A percentile compares a stretch with the other conserved stretches of the same genome.
Conservation (phyloP, 768 basidiomycete genomes). For the Suillus plorans region DNA sequence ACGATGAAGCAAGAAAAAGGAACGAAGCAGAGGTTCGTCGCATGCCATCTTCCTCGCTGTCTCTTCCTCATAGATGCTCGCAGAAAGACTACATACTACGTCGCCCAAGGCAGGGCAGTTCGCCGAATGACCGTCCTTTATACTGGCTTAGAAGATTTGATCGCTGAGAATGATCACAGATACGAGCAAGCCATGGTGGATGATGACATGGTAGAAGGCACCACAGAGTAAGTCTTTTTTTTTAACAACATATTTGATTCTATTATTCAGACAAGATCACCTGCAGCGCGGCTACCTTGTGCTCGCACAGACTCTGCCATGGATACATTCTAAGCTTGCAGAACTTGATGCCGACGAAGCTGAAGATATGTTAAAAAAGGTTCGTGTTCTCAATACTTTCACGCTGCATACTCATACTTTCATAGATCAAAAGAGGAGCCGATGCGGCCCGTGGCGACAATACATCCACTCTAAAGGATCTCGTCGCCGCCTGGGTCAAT, state of each 20-base stretch:
- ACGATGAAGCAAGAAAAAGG: no score
- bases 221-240: not conserved
- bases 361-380: not conserved
- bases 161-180: no score
- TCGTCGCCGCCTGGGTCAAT: not conserved
- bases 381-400: not conserved
- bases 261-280: not conserved
- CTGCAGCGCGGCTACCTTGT: not conserved
- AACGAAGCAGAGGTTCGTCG: no score
- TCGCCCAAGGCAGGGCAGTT: no score
- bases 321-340: not conserved
- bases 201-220: no score
- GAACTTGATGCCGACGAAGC: not conserved
- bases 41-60: no score
- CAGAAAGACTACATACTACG: no score
- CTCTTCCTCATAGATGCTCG: no score
- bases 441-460: not conserved
- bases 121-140: no score
- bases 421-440: not conserved
- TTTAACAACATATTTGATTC: no score
- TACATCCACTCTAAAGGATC: not conserved
- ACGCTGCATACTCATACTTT: not conserved
- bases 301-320: not conserved
- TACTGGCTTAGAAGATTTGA: no score
- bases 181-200: no score